Conservation (phyloP, 352 stramenopile species). For the Pythium dissotocum region DNA sequence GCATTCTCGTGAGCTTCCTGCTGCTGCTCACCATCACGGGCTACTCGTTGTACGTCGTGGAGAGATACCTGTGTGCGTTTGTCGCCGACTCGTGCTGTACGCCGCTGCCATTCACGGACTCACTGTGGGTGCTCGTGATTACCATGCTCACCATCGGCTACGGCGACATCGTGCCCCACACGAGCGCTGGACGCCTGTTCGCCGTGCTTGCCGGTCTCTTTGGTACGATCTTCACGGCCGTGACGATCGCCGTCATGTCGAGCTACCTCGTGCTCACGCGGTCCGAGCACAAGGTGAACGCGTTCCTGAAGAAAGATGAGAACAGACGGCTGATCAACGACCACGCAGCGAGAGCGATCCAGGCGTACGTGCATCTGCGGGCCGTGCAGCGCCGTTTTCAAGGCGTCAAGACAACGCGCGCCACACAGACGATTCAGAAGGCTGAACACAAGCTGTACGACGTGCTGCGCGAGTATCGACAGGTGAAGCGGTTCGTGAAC, state of each 20-base stretch:
- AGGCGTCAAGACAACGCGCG: slow-evolving; percentile 24
- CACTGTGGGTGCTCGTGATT: slow-evolving; percentile 67
- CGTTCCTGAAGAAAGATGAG: slow-evolving; percentile 77
- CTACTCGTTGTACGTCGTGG: slow-evolving; percentile 69
- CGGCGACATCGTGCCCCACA: slow-evolving; percentile 63
- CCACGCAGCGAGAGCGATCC: slow-evolving; percentile 57
- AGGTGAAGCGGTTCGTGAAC: slow-evolving; percentile 59
- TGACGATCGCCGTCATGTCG: slow-evolving; percentile 79
- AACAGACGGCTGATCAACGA: slow-evolving; percentile 61
- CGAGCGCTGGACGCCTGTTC: slow-evolving; percentile 45
- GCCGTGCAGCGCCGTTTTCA: slow-evolving; percentile 42
- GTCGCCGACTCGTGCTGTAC: slow-evolving; percentile 49
- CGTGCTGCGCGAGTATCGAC: slow-evolving; percentile 54
- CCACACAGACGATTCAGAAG: slow-evolving; percentile 17
- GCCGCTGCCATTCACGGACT: slow-evolving; percentile 52
- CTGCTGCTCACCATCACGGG: slow-evolving; percentile 44
- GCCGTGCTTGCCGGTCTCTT: slow-evolving; percentile 51
- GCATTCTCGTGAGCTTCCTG: slow-evolving; percentile 43
- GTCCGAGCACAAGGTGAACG: slow-evolving; percentile 79
- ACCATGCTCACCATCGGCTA: slow-evolving; percentile 78
- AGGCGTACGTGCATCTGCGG: slow-evolving; percentile 62
- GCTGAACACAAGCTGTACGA: slow-evolving; percentile 68
- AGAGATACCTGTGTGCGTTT: slow-evolving; percentile 75
- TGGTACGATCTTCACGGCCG: slow-evolving; percentile 57
- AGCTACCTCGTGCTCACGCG: slow-evolving; percentile 72